Evolutionary conservation across 1,284 basidiomycete species (phyloP), one percentile per base, ranked within the genome.

Genomic region (Cutaneotrichosporon sp.): DNA sequence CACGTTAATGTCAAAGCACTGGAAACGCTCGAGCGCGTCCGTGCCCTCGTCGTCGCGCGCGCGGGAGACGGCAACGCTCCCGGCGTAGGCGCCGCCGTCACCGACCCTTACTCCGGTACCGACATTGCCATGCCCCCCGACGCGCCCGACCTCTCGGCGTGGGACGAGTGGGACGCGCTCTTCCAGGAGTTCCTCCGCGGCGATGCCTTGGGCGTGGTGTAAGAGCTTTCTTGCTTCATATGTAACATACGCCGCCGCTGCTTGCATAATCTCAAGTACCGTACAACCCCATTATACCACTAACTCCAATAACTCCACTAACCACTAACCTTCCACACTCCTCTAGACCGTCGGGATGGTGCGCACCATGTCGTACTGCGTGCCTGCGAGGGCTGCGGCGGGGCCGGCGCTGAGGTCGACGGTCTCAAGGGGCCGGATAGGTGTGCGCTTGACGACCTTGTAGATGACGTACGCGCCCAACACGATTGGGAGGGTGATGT

Each of bases 331-430:
- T 30, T n/a, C n/a, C n/a, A n/a, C n/a, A n/a, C n/a, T n/a, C 26
- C 7, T 10, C 26, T 30, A 30, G 26, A 30, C 26, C 5, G 26
- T 30, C 26, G 26, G 26, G 7, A 30, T 10, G 26, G 7, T 30
- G 26, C 10, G 26, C 10, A 30, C 26, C 5, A 5, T 30, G 26
- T 36, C 52, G 38, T 54, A 54, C 9, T 46, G 35, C 13, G 52
- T 54, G 13, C 52, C 52, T 7, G 34, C 21, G 18, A 52, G 38
- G 22, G 55, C 55, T 26, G 45, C 41, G n/a, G 34, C 14, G 17
- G 55, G 51, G 5, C 55, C 55, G 33, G 43, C 47, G 8, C 38
- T 42, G 53, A 94, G 88, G 74, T 93, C 90, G 83, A 93, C 88
- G 22, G 89, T 81, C 21, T 78, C 66, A 8, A 81, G 64, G 41